These are phyloP conservation scores for Talaromyces trachyspermus DNA, from an alignment of 495 filamentous ascomycete genomes.

Conservation along the genomic window DNA sequence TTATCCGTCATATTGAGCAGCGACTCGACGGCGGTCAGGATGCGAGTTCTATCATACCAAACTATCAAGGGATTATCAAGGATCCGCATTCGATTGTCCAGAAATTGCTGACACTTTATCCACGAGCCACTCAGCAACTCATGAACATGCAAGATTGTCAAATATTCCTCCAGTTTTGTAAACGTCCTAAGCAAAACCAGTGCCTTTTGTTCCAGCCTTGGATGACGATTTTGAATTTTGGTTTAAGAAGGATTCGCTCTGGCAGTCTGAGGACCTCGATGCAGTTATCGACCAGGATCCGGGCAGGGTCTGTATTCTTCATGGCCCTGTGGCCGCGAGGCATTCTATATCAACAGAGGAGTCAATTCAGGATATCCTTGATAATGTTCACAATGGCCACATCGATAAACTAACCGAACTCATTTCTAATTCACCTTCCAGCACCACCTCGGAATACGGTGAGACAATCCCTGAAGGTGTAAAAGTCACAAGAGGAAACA, in stretches of 20 bases:
- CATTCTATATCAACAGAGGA: conserved; percentile 86
- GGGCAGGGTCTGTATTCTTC: conserved; percentile 87
- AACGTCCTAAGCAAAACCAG: conserved; percentile 91
- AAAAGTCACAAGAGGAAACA: no score
- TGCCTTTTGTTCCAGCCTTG: conserved; percentile 86
- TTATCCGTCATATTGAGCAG: conserved; percentile 92
- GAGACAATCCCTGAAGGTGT: no score
- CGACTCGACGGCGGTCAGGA: conserved; percentile 61
- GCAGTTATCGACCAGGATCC: conserved; percentile 95
- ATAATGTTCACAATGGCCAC: conserved; percentile 78
- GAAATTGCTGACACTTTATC: conserved; percentile 71
- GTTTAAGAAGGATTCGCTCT: conserved; percentile 99
- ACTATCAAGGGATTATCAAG: conserved; percentile 77
- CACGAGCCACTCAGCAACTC: conserved; percentile 77
- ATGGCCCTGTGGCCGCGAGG: conserved; percentile 88
- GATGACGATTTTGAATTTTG: conserved; percentile 97
- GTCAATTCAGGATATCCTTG: conserved; percentile 87
- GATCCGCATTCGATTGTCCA: conserved; percentile 71
- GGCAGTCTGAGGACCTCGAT: conserved; percentile 96
- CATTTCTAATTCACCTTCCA: neutral
- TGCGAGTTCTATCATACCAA: conserved; percentile 73
- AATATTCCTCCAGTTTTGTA: conserved; percentile 90
- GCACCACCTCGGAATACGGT: no score
- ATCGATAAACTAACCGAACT: conserved; percentile 44
- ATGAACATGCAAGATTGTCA: conserved; percentile 97